These are phyloP conservation scores for Saprolegnia diclina DNA, from an alignment of 352 stramenopile genomes.

Conservation along the genomic window DNA sequence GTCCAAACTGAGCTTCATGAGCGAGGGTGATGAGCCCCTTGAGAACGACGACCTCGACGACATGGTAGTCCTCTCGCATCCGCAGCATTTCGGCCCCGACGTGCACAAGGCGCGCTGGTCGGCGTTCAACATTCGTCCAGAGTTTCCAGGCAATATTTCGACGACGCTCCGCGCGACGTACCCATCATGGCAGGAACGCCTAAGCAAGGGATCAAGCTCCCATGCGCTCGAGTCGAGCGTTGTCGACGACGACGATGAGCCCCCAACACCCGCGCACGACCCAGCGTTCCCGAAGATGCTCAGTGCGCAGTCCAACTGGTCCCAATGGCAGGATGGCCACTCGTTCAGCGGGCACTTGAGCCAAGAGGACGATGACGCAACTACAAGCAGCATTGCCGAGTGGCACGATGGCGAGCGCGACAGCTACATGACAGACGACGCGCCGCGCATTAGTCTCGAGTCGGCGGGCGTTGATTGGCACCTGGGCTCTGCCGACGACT, in stretches of 20 bases:
- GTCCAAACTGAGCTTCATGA: slow-evolving; percentile 15
- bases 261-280: background rate
- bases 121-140: slow-evolving; percentile 2
- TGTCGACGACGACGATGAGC: background rate
- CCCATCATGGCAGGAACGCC: background rate
- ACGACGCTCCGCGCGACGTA: slow-evolving; percentile 7
- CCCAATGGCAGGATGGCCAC: slow-evolving; percentile 12
- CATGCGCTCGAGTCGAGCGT: background rate
- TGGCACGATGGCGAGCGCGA: slow-evolving; percentile 8
- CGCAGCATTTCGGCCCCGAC: background rate
- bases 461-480: slow-evolving; percentile 2
- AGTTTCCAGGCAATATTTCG: slow-evolving; percentile 7
- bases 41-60: background rate
- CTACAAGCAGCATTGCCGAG: background rate
- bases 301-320: slow-evolving; percentile 8
- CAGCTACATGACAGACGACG: slow-evolving; percentile 10
- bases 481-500: slow-evolving; percentile 6
- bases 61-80: background rate
- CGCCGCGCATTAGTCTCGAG: slow-evolving; percentile 5
- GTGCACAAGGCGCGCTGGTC: background rate
- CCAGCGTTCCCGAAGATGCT: slow-evolving; percentile 4
- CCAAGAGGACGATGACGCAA: background rate
- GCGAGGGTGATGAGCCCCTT: background rate
- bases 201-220: slow-evolving; percentile 2
- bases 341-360: background rate